These are phyloP conservation scores for Hygrophila difformis DNA, from an alignment of 257 asterid genomes.

Conservation along the genomic window DNA sequence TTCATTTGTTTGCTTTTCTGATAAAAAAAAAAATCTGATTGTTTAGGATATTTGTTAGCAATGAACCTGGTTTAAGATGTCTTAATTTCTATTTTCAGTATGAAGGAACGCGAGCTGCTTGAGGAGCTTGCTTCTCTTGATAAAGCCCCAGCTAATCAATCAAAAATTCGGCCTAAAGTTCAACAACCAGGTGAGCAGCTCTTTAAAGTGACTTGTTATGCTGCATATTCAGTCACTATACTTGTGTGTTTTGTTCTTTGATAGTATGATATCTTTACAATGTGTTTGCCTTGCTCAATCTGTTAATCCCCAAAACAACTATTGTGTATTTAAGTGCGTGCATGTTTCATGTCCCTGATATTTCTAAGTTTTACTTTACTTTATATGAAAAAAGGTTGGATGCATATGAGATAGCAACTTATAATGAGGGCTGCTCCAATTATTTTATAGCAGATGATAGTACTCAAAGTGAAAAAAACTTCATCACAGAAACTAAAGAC, in stretches of 20 bases:
- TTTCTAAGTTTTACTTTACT: neutral
- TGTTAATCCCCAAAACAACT: neutral
- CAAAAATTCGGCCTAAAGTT: slow-evolving; percentile 54
- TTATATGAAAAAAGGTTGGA: neutral
- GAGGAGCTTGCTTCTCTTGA: slow-evolving; percentile 78
- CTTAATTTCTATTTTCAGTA: slow-evolving; percentile 33
- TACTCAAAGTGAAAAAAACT: slow-evolving; percentile 29
- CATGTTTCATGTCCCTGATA: too few species aligned
- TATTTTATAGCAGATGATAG: slow-evolving; percentile 39
- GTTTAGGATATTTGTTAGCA: slow-evolving; percentile 2
- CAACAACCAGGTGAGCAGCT: slow-evolving; percentile 54
- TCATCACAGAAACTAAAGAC: slow-evolving; percentile 30
- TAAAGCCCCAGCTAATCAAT: slow-evolving; percentile 39
- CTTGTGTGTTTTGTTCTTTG: too few species aligned
- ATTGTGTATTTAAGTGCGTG: too few species aligned
- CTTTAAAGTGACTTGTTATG: neutral
- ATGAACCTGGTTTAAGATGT: slow-evolving; percentile 11
- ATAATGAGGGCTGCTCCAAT: slow-evolving; percentile 3
- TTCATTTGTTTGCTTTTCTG: too few species aligned
- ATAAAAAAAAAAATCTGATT: too few species aligned
- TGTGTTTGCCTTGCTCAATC: too few species aligned
- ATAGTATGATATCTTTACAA: too few species aligned
- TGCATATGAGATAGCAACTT: neutral
- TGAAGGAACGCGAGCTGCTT: slow-evolving; percentile 74
- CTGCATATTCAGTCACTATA: too few species aligned